These are phyloP conservation scores for Zoysia matrella DNA, from an alignment of 202 grass and related monocot genomes.

Conservation along the genomic window DNA sequence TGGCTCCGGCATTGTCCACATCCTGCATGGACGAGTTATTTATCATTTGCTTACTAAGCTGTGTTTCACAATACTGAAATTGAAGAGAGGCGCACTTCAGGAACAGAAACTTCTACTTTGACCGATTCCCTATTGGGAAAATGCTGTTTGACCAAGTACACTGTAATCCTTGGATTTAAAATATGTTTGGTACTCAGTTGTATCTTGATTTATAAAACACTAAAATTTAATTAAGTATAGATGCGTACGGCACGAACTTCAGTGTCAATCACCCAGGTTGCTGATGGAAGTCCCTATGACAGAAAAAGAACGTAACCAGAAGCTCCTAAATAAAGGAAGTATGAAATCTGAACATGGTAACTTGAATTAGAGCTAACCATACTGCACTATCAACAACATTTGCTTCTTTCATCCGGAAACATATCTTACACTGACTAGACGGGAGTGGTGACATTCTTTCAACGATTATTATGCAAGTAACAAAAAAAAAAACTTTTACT, in stretches of 20 bases:
- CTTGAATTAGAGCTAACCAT: not conserved
- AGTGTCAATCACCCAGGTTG: not conserved
- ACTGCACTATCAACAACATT: not conserved
- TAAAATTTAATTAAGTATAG: not conserved
- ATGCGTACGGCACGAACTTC: not conserved
- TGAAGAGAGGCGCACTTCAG: not conserved
- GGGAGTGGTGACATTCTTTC: not conserved
- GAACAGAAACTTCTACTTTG: not conserved
- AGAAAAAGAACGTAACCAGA: not conserved
- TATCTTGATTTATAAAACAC: not conserved
- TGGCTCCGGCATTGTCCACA: slow-evolving; percentile 93
- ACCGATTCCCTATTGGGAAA: not conserved
- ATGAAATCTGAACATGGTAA: not conserved
- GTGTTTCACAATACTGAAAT: not conserved
- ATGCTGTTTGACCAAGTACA: not conserved
- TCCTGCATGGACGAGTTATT: slow-evolving; percentile 45
- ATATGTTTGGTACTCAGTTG: not conserved
- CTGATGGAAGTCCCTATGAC: not conserved
- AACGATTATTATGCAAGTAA: not conserved
- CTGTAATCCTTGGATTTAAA: not conserved
- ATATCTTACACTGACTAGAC: not conserved
- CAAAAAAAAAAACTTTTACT: not conserved
- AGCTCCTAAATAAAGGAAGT: not conserved
- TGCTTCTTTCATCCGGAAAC: no score
- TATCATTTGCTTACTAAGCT: not conserved